phyloP scores from a whole-genome alignment of 129 eudicot genomes.

The Silybum marianum region DNA sequence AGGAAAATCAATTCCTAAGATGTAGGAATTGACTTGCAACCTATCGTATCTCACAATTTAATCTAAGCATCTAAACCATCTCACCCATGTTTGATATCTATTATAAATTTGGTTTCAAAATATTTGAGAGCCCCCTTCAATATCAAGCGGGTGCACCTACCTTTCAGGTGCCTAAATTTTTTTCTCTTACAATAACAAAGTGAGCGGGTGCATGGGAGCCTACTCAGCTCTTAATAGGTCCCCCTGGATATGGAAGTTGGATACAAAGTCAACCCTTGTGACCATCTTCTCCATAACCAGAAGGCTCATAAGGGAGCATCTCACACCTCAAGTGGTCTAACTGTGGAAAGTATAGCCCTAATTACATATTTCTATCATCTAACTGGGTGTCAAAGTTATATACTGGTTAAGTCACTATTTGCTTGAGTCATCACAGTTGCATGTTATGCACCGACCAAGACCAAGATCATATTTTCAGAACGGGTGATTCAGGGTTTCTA shows the following conservation, averaged over 20 bases:
- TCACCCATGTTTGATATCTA: too few species aligned
- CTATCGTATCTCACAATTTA: too few species aligned
- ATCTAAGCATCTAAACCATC: too few species aligned
- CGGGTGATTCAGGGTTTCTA: background rate
- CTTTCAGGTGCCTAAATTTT: too few species aligned
- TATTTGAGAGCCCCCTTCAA: too few species aligned
- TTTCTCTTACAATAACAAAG: too few species aligned
- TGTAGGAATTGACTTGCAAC: too few species aligned
- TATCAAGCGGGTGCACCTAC: too few species aligned
- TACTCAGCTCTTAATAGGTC: too few species aligned
- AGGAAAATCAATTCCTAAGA: too few species aligned
- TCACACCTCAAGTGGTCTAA: background rate
- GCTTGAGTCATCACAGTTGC: slow-evolving; percentile 10
- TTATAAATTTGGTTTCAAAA: too few species aligned
- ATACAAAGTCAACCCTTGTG: background rate
- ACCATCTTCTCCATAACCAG: background rate
- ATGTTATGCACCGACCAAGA: background rate
- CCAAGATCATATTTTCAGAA: background rate
- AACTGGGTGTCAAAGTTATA: background rate
- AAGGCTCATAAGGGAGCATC: background rate
- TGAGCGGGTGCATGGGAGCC: too few species aligned
- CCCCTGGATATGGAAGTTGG: background rate
- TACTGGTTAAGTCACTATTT: background rate
- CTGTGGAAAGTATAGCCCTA: background rate
- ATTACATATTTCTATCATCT: background rate